Base-by-base conservation (phyloP, 257 asterid genomes). In the Coffea canephora region DNA sequence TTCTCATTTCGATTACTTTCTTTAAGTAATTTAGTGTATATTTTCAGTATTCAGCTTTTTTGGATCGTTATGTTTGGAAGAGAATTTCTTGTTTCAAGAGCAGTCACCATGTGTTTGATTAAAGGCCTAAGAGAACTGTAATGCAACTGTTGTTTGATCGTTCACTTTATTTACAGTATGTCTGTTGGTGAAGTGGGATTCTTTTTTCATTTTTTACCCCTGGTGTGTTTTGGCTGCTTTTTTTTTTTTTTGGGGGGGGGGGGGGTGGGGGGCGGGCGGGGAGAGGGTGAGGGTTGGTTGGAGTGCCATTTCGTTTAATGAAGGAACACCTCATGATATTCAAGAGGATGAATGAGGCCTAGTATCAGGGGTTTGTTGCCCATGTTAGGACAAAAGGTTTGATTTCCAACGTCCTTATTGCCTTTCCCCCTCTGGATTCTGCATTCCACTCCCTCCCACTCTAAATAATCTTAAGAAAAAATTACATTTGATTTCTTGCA, bases 91-190 rank as follows among this genome's bases (percentile, higher is more conserved):
- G 36, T n/a, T 45, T 39, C 25, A 2, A 18, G 71, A 4, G 71
- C 69, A 39, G 43, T 23, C 25, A 23, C 69, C 27, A 59, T 0
- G 55, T 75, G 78, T 75, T 59, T 75, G 78, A 19, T 75, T 36
- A 57, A 75, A 57, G 61, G 78, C 57, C n/a, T 31, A 75, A 59
- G 36, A 39, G 43, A 45, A 71, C 13, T 3, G 19, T 23, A 21
- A 11, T 21, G 31, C 14, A 1, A 16, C 43, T 69, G 11, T 36
- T 68, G 18, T 39, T 16, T 36, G 4, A 34, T 61, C 34, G 34
- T 11, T n/a, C n/a, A 5, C 0, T 23, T 7, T 39, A 19, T 61
- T 61, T 61, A 19, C 27, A 19, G 31, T 61, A 19, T 61, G 2
- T 61, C 8, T 61, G 27, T 61, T 6, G 67, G 2, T 39, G 43